Percentiles rank a stretch among this genome's conserved stretches.
Conservation (phyloP, 352 stramenopile species). For the Blastocystis sp. region DNA sequence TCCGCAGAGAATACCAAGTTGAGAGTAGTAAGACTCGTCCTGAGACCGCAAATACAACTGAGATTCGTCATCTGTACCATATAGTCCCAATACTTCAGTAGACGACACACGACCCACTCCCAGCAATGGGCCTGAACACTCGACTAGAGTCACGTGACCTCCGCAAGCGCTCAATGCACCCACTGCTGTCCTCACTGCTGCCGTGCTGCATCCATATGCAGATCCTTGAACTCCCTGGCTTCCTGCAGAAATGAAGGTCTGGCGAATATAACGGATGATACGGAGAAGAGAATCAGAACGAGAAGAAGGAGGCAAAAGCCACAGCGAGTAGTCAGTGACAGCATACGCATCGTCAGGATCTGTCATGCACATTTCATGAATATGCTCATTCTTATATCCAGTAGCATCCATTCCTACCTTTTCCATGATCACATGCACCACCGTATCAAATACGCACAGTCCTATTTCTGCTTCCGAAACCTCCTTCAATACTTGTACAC, state of each 20-base stretch:
- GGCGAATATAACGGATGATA: background rate
- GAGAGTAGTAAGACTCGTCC: constrained; percentile 14
- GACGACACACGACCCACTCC: background rate
- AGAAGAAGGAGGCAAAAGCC: background rate
- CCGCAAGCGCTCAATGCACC: background rate
- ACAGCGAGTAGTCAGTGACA: background rate
- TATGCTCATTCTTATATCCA: background rate
- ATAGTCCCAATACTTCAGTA: background rate
- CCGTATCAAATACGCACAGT: constrained; percentile 36
- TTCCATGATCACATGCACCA: background rate
- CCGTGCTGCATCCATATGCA: background rate
- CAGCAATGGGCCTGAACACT: background rate
- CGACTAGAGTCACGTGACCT: constrained; percentile 38
- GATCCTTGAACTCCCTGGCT: no score
- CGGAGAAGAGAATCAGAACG: background rate
- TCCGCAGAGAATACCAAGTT: background rate
- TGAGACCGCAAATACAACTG: constrained; percentile 15
- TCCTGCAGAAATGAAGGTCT: background rate
- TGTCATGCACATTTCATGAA: constrained; percentile 23
- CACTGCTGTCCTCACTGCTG: background rate
- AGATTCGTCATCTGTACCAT: constrained; percentile 47
- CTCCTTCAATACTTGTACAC: background rate
- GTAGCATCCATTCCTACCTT: background rate
- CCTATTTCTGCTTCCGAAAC: background rate
- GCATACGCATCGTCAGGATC: constrained; percentile 47